A percentile compares a stretch with the other conserved stretches of the same genome.
Conservation (phyloP, 2,329 filamentous ascomycete genomes). For the Diaporthe destruens region DNA sequence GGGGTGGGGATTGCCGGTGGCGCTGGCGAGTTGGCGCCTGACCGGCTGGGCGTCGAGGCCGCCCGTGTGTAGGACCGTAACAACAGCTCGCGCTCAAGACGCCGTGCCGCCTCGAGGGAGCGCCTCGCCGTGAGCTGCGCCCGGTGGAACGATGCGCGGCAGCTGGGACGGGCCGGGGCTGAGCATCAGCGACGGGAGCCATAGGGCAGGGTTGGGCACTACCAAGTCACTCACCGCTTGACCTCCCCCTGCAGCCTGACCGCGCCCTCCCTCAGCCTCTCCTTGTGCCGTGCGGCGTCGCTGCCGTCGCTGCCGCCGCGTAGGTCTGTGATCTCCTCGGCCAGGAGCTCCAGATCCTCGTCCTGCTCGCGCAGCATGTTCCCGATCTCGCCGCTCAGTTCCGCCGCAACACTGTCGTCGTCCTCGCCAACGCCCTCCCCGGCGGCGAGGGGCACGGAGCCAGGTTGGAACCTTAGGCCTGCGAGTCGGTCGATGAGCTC, state of each 20-base stretch:
- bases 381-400: conserved; percentile 85
- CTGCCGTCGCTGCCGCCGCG: conserved; percentile 63
- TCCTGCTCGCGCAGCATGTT: conserved; percentile 82
- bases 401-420: conserved; percentile 70
- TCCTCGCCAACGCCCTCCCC: conserved; percentile 48
- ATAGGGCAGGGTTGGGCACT: no score
- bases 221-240: conserved; percentile 69
- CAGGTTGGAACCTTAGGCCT: conserved; percentile 69
- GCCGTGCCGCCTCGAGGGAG: conserved; percentile 78
- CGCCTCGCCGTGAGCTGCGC: conserved; percentile 85
- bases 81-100: conserved; percentile 81
- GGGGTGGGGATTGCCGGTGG: conserved; percentile 38
- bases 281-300: conserved; percentile 71
- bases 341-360: conserved; percentile 84
- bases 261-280: conserved; percentile 74
- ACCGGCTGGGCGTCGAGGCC: conserved; percentile 45
- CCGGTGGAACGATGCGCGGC: conserved; percentile 78
- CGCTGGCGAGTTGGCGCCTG: conserved; percentile 53
- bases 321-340: conserved; percentile 82
- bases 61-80: conserved; percentile 69
- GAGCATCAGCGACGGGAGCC: conserved; percentile 23
- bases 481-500: conserved; percentile 71
- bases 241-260: conserved; percentile 78
- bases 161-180: conserved; percentile 52
- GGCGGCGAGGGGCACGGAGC: conserved; percentile 62